Evolutionary conservation across 768 basidiomycete species (phyloP), one percentile per base, ranked within the genome.

Genomic region (Phylloporus arenicola): DNA sequence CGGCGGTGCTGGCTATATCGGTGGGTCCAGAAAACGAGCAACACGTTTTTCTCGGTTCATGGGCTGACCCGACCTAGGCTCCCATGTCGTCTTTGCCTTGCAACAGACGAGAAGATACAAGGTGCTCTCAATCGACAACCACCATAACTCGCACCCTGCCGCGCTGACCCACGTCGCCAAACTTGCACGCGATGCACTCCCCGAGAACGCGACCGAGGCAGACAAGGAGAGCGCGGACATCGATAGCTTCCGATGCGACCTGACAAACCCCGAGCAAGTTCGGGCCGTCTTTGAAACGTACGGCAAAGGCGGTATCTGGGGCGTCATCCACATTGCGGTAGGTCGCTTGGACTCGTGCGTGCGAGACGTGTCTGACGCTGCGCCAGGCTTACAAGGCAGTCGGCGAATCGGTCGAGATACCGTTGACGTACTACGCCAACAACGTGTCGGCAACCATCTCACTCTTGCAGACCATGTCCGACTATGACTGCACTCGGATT

Each of bases 311-410:
- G 90, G 90, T 4, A 89, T 99, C 55, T 97, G 92, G 90, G 96
- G 94, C 45, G 92, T 97, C 20, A 75, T 99, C 48, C 96, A 98
- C 68, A 81, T 99, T 50, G 96, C 95, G 19, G 91, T 92, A 59
- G 64, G 87, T 79, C 5, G 50, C 37, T 48, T 19, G 20, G 16
- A 37, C 6, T 31, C 35, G 20, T 45, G 19, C n/a, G 42, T 14
- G 48, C 38, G 33, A 20, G 17, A 16, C 38, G 25, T 38, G 14
- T 27, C 20, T 43, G 31, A 47, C 38, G 10, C 22, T 31, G 51
- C 50, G 54, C 30, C 61, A 93, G 91, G 96, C 96, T 4, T 85
- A 89, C 75, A 99, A 99, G 75, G 92, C 94, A 17, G 96, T 99
- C 43, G 96, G 96, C 38, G 96, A 99, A 70, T 94, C 92, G 14